Evolutionary conservation across 768 basidiomycete species (phyloP).

Genomic region (Phylloporus rhodoxanthus): DNA sequence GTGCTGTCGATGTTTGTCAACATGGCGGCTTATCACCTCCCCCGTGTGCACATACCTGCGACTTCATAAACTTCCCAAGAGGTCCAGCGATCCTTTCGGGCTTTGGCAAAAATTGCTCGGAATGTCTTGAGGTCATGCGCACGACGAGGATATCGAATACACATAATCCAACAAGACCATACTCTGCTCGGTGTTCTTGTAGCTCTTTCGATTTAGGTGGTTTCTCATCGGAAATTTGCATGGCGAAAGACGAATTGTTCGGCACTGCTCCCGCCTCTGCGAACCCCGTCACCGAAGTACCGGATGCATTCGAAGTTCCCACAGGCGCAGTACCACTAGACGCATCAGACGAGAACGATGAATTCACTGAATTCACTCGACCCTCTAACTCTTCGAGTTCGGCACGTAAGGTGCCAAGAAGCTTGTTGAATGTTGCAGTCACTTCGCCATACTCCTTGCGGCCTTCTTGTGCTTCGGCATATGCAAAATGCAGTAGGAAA

Average conservation of each 20-base stretch:
- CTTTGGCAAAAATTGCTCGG: constrained; percentile 72
- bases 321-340: constrained; percentile 24
- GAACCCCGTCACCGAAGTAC: constrained; percentile 9
- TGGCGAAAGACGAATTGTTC: constrained; percentile 44
- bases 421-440: constrained; percentile 64
- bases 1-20: constrained; percentile 43
- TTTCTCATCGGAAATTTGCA: constrained; percentile 49
- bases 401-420: constrained; percentile 58
- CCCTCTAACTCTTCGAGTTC: constrained; percentile 60
- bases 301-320: constrained; percentile 17
- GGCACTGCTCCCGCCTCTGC: constrained; percentile 31
- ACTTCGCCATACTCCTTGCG: constrained; percentile 62
- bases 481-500: constrained; percentile 86
- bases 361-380: constrained; percentile 33
- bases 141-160: constrained; percentile 87
- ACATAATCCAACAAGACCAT: constrained; percentile 81
- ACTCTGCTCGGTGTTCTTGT: constrained; percentile 54
- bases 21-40: neutral
- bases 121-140: constrained; percentile 83
- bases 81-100: constrained; percentile 67
- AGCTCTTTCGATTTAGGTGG: constrained; percentile 51
- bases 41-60: constrained; percentile 48
- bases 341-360: constrained; percentile 35
- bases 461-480: constrained; percentile 66
- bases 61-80: constrained; percentile 95